phyloP scores from a whole-genome alignment of 192 early-diverging fungal species.

The Backusella morwellensis region DNA sequence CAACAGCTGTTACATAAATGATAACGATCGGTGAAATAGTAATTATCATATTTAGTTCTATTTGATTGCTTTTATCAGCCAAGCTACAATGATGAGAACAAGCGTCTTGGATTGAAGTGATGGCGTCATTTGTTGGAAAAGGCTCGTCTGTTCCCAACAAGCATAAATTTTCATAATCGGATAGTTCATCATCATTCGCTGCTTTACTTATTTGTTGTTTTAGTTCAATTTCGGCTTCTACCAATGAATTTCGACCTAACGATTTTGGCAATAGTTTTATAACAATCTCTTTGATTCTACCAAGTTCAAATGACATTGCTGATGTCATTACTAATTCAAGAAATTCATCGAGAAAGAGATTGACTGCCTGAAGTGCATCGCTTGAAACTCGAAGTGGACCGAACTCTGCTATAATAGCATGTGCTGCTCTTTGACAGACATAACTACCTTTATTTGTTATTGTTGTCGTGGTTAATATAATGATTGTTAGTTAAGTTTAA shows the following conservation, averaged over 20 bases:
- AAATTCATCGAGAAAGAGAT: slow-evolving; percentile 56
- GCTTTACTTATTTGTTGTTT: slow-evolving; percentile 47
- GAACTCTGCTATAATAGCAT: slow-evolving; percentile 55
- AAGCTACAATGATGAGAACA: slow-evolving; percentile 54
- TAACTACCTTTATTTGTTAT: slow-evolving; percentile 23
- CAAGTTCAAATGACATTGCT: slow-evolving; percentile 49
- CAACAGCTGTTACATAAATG: slow-evolving; percentile 55
- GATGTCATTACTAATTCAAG: slow-evolving; percentile 45
- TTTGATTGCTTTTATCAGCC: slow-evolving; percentile 25
- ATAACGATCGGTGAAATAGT: slow-evolving; percentile 37
- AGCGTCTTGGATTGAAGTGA: slow-evolving; percentile 43
- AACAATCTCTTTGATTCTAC: slow-evolving; percentile 46
- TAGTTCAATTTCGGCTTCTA: slow-evolving; percentile 58
- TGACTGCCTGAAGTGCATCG: slow-evolving; percentile 53
- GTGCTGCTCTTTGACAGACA: slow-evolving; percentile 56
- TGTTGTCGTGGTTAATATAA: background rate
- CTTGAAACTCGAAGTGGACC: slow-evolving; percentile 53
- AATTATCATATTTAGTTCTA: background rate
- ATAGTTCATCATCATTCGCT: slow-evolving; percentile 20
- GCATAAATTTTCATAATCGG: slow-evolving; percentile 31
- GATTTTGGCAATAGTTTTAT: slow-evolving; percentile 43
- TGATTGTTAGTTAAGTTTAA: background rate
- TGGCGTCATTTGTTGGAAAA: slow-evolving; percentile 34
- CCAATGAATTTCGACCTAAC: slow-evolving; percentile 55
- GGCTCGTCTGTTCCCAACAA: slow-evolving; percentile 8